Percentiles rank a stretch among this genome's conserved stretches.
Evolutionary conservation across 2,329 filamentous ascomycete genomes (phyloP).

Genomic region (Stachybotrys echinatus): DNA sequence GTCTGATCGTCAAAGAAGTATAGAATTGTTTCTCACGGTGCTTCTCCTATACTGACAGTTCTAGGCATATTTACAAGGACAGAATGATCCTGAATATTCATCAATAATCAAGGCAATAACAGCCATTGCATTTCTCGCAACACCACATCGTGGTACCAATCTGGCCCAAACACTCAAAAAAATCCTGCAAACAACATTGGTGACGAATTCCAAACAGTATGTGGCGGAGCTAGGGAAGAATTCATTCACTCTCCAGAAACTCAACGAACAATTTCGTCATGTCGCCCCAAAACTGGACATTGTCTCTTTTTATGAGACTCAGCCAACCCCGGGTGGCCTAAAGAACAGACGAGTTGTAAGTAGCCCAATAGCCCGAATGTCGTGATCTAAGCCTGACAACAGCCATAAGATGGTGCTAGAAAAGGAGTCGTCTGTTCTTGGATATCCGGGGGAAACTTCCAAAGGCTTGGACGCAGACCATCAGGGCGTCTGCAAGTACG

Average conservation of each 20-base stretch:
- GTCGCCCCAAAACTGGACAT: conserved; percentile 27
- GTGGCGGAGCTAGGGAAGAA: conserved; percentile 30
- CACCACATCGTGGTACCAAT: conserved; percentile 34
- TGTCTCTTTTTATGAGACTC: conserved; percentile 42
- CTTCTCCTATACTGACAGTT: conserved; percentile 7
- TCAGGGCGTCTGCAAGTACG: conserved; percentile 35
- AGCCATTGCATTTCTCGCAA: conserved; percentile 33
- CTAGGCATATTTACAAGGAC: conserved; percentile 28
- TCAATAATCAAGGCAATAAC: conserved; percentile 20
- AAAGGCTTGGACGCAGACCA: conserved; percentile 34
- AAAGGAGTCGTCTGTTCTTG: conserved; percentile 34
- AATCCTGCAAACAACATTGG: conserved; percentile 27
- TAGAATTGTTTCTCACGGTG: not conserved
- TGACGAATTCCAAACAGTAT: conserved; percentile 24
- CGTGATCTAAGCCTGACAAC: too few species aligned
- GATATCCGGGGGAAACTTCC: conserved; percentile 33
- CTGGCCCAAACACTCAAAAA: conserved; percentile 27
- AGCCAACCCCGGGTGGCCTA: conserved; percentile 11
- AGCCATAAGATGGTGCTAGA: conserved; percentile 24
- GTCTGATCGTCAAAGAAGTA: conserved; percentile 23
- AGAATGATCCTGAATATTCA: conserved; percentile 21
- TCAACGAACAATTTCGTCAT: conserved; percentile 41
- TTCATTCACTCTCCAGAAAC: conserved; percentile 26
- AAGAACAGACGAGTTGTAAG: conserved; percentile 13
- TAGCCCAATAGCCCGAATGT: conserved; percentile 5